Evolutionary conservation across 805 yeast species (phyloP), one percentile per base, ranked within the genome.

Genomic region (Wickerhamiella azyma): DNA sequence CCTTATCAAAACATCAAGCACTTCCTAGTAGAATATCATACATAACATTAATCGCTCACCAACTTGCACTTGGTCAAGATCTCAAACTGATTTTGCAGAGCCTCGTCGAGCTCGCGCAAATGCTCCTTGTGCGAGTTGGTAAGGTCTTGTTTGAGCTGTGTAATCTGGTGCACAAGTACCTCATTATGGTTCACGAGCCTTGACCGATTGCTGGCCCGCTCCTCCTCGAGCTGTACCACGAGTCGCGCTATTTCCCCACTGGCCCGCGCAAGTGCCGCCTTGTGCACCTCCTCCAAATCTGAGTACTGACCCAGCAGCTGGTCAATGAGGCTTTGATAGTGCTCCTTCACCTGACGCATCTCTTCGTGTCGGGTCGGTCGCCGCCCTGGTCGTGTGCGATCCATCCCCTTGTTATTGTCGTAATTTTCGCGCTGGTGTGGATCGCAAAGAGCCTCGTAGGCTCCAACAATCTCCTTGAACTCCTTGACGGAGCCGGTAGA

Each of bases 381-480:
- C 33, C 33, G 14, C 16, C 16, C 14, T 7, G 9, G 5, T 7
- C 11, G 32, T 10, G 9, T 28, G 32, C 5, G 32, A 59, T 84
- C 85, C 61, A 89, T 96, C 0, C 24, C 24, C 7, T 21, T 21
- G 24, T 21, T 21, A n/a, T 85, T 69, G 58, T 92, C 97, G 59
- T 92, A 92, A 97, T 97, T 89, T 1, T 94, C 83, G 51, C 98
- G 68, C 58, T 92, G 96, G 53, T 84, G 94, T 0, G 95, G 80
- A 63, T 92, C 96, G 5, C 83, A 75, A 13, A 92, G 66, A 1
- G 89, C 84, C 57, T 92, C 97, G 61, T 88, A 92, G 0, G 98
- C 98, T 2, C 88, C 76, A 58, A 94, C 74, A 3, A 92, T 79
- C 47, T 76, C 73, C 2, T 94, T 80, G 65, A 92, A 92, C 50